Evolutionary conservation across 2,329 filamentous ascomycete species (phyloP), one percentile per base, ranked within the genome.

Genomic region (Parasarocladium wereldwijsianum): DNA sequence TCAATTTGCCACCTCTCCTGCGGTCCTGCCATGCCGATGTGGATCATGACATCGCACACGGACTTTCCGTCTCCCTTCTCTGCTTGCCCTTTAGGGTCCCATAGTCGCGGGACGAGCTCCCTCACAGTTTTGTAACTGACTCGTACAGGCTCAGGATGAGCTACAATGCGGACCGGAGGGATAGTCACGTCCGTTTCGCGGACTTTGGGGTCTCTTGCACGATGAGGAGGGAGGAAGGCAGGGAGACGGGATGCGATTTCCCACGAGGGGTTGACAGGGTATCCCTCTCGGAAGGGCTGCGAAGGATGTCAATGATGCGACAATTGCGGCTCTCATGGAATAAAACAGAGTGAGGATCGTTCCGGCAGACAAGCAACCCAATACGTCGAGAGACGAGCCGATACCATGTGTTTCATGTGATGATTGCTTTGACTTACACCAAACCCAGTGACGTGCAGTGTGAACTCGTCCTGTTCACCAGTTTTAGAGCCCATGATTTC

Each of bases 21-120:
- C 55, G 69, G 43, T 49, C 78, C 46, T 48, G 82, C 80, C 66
- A 92, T 84, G 37, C 84, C 84, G 30, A 92, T 78, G 50, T 92
- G 83, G 4, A 93, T 50, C 14, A 74, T 63, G 17, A 78, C 54
- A 49, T 92, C 78, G 32, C n/a, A 14, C n/a, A 13, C 17, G 5
- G 13, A 9, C 11, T 8, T 9, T 6, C 16, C 16, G 13, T 26
- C 16, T 13, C 12, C 64, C 28, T 57, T 51, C 32, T 43, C 46
- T 30, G 48, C 38, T 41, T 49, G 34, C 47, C 46, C 36, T 51
- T 46, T 36, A 17, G 34, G 33, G 22, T 61, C 56, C 55, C 82
- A 70, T 5, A 93, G 58, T 5, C 46, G 47, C 2, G 83, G 79
- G 4, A 86, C 61, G 3, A 76, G 50, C 9, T 57, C 51, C 29